Base-by-base conservation (phyloP, 2,329 filamentous ascomycete genomes). In the Fusarium sp. region DNA sequence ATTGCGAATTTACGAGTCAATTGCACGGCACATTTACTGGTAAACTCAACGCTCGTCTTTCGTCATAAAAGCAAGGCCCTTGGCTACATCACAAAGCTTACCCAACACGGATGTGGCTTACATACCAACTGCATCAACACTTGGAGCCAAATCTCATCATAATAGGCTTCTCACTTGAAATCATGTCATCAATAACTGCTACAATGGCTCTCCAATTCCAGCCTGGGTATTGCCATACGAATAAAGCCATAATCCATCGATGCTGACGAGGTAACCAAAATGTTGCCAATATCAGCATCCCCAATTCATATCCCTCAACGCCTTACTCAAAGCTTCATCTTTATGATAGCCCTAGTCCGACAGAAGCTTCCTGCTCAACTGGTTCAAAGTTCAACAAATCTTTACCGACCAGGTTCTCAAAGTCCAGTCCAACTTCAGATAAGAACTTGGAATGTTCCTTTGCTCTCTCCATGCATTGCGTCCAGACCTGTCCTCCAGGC, bases 341-440 rank as follows among this genome's bases (percentile, higher is more conserved):
- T 76, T 54, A 75, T 19, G 75, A 70, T 44, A 78, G 48, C 3
- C 77, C 77, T 46, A 77, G 57, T 20, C 77, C 77, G 47, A 77
- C 66, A 17, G 69, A 50, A n/a, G 50, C 52, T 46, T 68, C 48
- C 24, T 60, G 47, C 24, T 67, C 57, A 12, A 43, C 30, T 64
- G 15, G 71, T 69, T 45, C 71, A 68, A 45, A 74, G 74, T 43
- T 39, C 24, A 78, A 74, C 43, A 83, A 70, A 38, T 85, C 88
- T 67, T 84, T 84, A 17, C 91, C 92, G 15, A 97, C 89, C 56
- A 98, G 79, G 69, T 92, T 92, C 56, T 86, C 88, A 76, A 99
- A 98, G 77, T 99, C 95, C 30, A 99, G 81, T 0, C 94, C 94
- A 21, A 97, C 94, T 62, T 96, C 92, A 7, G 87, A 86, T 59